Evolutionary conservation across 148 eudicot genomes (phyloP).

Genomic region (Amaranthus palmeri): DNA sequence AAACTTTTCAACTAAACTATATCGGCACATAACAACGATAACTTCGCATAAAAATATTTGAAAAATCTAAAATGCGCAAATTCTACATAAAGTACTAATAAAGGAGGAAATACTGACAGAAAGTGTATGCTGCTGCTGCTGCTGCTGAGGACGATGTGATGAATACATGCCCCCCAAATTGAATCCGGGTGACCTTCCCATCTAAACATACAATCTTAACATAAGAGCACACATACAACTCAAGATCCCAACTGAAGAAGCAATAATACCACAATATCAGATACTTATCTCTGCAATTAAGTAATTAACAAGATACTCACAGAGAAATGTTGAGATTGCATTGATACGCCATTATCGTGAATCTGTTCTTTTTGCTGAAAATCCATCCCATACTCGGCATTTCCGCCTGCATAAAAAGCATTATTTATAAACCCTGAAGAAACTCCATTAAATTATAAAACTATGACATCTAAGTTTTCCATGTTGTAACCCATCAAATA

Average conservation of each 20-base stretch:
- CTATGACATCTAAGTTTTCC: neutral
- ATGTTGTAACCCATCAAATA: neutral
- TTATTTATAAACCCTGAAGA: neutral
- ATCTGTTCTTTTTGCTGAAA: slow-evolving; percentile 85
- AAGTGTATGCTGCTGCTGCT: slow-evolving; percentile 51
- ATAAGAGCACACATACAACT: slow-evolving; percentile 15
- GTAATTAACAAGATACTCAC: slow-evolving; percentile 39
- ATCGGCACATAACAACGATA: neutral
- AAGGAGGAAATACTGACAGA: slow-evolving; percentile 58
- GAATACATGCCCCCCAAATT: slow-evolving; percentile 77
- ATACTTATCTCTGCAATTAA: too few species aligned
- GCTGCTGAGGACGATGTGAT: slow-evolving; percentile 81
- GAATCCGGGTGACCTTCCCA: slow-evolving; percentile 92
- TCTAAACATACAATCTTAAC: slow-evolving; percentile 33
- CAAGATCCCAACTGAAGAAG: slow-evolving; percentile 4
- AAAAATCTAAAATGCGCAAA: slow-evolving; percentile 36
- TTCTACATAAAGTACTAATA: slow-evolving; percentile 38
- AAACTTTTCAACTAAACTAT: neutral
- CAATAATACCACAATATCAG: neutral
- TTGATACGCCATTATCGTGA: slow-evolving; percentile 65
- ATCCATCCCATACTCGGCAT: slow-evolving; percentile 77
- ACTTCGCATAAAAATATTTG: neutral
- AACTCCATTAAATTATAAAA: neutral
- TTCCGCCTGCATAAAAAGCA: slow-evolving; percentile 52
- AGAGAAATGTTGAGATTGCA: slow-evolving; percentile 80